phyloP scores from a whole-genome alignment of 768 basidiomycete genomes.

The Leccinum incarnatum region DNA sequence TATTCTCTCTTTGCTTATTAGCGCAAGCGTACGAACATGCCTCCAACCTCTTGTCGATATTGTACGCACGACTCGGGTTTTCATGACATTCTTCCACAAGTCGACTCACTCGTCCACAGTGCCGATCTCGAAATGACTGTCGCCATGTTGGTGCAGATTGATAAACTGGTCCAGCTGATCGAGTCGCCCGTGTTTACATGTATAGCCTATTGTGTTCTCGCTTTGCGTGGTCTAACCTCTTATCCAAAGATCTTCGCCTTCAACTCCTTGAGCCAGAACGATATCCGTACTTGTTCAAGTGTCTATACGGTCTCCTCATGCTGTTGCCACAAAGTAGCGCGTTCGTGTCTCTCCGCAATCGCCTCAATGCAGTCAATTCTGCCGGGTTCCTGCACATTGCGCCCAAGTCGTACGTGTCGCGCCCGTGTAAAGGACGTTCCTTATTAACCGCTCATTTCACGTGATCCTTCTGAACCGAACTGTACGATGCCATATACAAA shows the following conservation, averaged over 20 bases:
- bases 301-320: slow-evolving; percentile 96
- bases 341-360: slow-evolving; percentile 90
- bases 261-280: slow-evolving; percentile 96
- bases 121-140: slow-evolving; percentile 98
- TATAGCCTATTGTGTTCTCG: slow-evolving; percentile 34
- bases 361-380: slow-evolving; percentile 92
- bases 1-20: slow-evolving; percentile 92
- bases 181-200: slow-evolving; percentile 99
- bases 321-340: slow-evolving; percentile 95
- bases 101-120: slow-evolving; percentile 39
- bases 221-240: not conserved
- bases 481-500: not conserved
- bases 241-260: slow-evolving; percentile 66
- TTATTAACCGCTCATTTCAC: not conserved
- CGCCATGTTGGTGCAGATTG: slow-evolving; percentile 89
- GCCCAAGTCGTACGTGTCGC: slow-evolving; percentile 67
- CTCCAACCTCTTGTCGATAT: slow-evolving; percentile 91
- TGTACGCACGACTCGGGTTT: slow-evolving; percentile 49
- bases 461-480: slow-evolving; percentile 15
- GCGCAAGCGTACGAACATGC: slow-evolving; percentile 99
- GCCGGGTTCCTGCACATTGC: slow-evolving; percentile 91
- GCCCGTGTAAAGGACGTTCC: not conserved
- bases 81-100: not conserved
- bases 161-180: slow-evolving; percentile 96
- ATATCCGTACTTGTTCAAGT: slow-evolving; percentile 96